phyloP scores from a whole-genome alignment of 495 filamentous ascomycete genomes.

The Penicillium silybi region DNA sequence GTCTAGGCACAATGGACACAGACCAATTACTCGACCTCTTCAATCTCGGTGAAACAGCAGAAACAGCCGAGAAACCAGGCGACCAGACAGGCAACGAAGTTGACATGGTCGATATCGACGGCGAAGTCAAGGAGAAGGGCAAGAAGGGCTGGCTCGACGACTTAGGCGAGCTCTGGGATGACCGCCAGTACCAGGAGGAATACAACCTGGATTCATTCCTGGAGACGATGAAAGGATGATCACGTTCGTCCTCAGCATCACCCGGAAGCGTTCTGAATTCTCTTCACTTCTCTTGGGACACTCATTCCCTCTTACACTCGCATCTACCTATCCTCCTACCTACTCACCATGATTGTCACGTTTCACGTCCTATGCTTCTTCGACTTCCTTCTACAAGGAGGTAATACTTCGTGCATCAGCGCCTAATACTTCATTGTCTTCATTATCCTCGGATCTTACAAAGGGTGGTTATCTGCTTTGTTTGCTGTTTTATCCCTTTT shows the following conservation, averaged over 20 bases:
- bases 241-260: neutral
- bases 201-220: constrained; percentile 93
- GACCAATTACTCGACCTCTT: constrained; percentile 97
- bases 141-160: constrained; percentile 96
- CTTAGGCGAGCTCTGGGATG: constrained; percentile 93
- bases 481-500: neutral
- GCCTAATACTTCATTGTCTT: constrained; percentile 8
- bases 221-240: constrained; percentile 71
- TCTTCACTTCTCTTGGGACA: neutral
- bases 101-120: constrained; percentile 90
- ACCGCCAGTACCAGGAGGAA: constrained; percentile 92
- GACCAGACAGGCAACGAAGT: constrained; percentile 62
- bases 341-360: constrained; percentile 10
- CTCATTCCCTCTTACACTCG: neutral
- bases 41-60: constrained; percentile 78
- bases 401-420: constrained; percentile 3
- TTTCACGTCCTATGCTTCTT: constrained; percentile 9
- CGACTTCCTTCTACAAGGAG: neutral
- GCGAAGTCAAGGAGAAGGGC: constrained; percentile 88
- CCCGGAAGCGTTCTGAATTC: neutral
- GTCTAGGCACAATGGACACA: constrained; percentile 92
- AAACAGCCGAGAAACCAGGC: constrained; percentile 60
- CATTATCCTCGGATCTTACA: neutral
- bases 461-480: constrained; percentile 7
- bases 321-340: neutral